Percentiles rank a stretch among this genome's conserved stretches.
Evolutionary conservation across 352 stramenopile genomes (phyloP).

Genomic region (Peronosclerospora sorghi): DNA sequence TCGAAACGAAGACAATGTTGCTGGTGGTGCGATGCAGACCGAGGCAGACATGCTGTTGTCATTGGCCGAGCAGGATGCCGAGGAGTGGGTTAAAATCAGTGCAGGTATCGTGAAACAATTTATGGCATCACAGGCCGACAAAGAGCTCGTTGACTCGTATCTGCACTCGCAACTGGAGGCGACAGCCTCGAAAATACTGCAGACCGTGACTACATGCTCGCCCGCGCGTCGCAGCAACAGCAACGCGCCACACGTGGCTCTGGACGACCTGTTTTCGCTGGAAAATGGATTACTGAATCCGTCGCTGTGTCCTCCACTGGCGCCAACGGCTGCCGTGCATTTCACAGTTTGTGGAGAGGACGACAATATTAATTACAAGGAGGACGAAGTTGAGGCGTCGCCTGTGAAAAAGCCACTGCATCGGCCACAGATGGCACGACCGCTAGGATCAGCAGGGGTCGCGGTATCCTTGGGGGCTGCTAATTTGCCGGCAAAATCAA

Average conservation of each 20-base stretch:
- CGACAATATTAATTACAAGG: slow-evolving; percentile 21
- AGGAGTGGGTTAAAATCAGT: slow-evolving; percentile 66
- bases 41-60: slow-evolving; percentile 40
- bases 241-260: slow-evolving; percentile 5
- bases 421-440: slow-evolving; percentile 33
- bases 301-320: slow-evolving; percentile 36
- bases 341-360: slow-evolving; percentile 53
- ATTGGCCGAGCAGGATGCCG: slow-evolving; percentile 40
- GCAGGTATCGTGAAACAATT: slow-evolving; percentile 63
- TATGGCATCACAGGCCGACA: slow-evolving; percentile 34
- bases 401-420: slow-evolving; percentile 34
- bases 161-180: slow-evolving; percentile 45
- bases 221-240: slow-evolving; percentile 9
- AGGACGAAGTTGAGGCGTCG: slow-evolving; percentile 15
- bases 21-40: slow-evolving; percentile 23
- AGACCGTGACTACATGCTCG: slow-evolving; percentile 14
- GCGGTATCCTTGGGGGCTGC: slow-evolving; percentile 12
- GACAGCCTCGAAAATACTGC: slow-evolving; percentile 33
- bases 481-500: slow-evolving; percentile 7
- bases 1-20: slow-evolving; percentile 29
- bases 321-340: slow-evolving; percentile 31
- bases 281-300: slow-evolving; percentile 57
- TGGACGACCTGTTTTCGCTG: slow-evolving; percentile 54
- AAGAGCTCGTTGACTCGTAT: slow-evolving; percentile 38
- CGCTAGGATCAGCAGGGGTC: slow-evolving; percentile 5